Base-by-base conservation (phyloP, 352 stramenopile genomes). In the Globisporangium cederbergense region DNA sequence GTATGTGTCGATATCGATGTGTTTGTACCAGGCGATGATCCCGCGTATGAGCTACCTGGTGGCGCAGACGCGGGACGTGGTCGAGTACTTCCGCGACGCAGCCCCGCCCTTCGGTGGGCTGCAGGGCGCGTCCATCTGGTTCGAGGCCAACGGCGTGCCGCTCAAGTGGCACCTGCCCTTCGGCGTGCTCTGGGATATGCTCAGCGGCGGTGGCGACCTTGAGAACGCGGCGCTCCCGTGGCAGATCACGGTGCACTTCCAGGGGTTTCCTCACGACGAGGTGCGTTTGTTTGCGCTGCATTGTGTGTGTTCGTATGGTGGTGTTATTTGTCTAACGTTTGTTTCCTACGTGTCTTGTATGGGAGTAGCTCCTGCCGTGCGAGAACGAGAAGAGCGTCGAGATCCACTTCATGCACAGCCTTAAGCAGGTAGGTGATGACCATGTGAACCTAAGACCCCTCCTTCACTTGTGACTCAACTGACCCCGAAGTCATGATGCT, bases 331-430 rank as follows among this genome's bases (percentile, higher is more conserved):
- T 11, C 36, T 42, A 8, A 36, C 32, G 32, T 36, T 36, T 36
- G 32, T 36, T 36, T 36, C 32, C 32, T 42, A 14, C 28, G 25
- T 61, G 13, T 43, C 25, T 46, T 13, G 30, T 14, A 28, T 16
- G 3, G 34, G 5, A 14, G 8, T 60, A 87, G 60, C 67, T 95
- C 5, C 64, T 95, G 30, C 79, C 83, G 25, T 93, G 82, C 49
- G 86, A 91, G 40, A 89, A 91, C 55, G 79, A 93, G 54, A 70
- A 85, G 52, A 87, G 74, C 43, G 77, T 93, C 42, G 86, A 93
- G 71, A 81, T 72, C 18, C 79, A 93, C 71, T 95, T 93, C 50
- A 95, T 95, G 83, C 83, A 95, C 74, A 89, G 79, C 58, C 75
- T 91, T 42, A 95, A 95, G 66, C 86, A 94, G 65, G 72, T 79